Percentiles rank a stretch among this genome's conserved stretches.
These are phyloP conservation scores for Hymenoscyphus linearis DNA, from an alignment of 2,329 filamentous ascomycete genomes.

Conservation along the genomic window DNA sequence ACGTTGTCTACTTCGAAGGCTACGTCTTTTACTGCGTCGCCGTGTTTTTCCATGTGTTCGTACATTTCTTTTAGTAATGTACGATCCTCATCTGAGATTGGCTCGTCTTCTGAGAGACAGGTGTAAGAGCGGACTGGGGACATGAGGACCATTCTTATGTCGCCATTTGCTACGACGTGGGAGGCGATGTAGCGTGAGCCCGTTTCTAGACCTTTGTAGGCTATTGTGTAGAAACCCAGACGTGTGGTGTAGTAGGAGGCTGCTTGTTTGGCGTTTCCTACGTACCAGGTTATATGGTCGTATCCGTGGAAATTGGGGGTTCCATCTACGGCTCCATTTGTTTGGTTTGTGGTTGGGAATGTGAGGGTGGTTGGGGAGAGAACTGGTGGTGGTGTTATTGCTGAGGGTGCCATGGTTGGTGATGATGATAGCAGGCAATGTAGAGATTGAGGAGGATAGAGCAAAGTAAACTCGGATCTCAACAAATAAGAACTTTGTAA, in stretches of 20 bases:
- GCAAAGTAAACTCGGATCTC: background rate
- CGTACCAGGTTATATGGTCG: conserved; percentile 93
- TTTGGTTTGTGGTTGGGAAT: conserved; percentile 38
- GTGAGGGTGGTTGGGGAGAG: conserved; percentile 31
- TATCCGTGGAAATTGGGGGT: conserved; percentile 70
- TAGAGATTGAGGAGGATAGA: background rate
- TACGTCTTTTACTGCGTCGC: conserved; percentile 92
- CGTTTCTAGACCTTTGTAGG: conserved; percentile 85
- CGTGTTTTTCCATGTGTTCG: conserved; percentile 77
- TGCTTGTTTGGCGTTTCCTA: conserved; percentile 94
- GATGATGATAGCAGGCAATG: background rate
- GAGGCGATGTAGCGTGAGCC: conserved; percentile 76
- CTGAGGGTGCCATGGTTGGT: conserved; percentile 25
- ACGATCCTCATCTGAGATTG: conserved; percentile 59
- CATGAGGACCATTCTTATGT: conserved; percentile 76
- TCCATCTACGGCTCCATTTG: conserved; percentile 49
- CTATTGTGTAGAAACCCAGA: conserved; percentile 78
- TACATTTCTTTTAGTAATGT: conserved; percentile 69
- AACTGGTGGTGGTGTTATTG: conserved; percentile 18
- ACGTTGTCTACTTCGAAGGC: conserved; percentile 93
- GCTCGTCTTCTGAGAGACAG: conserved; percentile 52
- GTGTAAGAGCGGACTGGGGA: conserved; percentile 65
- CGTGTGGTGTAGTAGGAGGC: conserved; percentile 82
- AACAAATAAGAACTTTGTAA: background rate
- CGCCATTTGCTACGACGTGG: conserved; percentile 74